Percentiles rank a stretch among this genome's conserved stretches.
Evolutionary conservation across 1,284 basidiomycete genomes (phyloP).

Genomic region (Boletus smithii): DNA sequence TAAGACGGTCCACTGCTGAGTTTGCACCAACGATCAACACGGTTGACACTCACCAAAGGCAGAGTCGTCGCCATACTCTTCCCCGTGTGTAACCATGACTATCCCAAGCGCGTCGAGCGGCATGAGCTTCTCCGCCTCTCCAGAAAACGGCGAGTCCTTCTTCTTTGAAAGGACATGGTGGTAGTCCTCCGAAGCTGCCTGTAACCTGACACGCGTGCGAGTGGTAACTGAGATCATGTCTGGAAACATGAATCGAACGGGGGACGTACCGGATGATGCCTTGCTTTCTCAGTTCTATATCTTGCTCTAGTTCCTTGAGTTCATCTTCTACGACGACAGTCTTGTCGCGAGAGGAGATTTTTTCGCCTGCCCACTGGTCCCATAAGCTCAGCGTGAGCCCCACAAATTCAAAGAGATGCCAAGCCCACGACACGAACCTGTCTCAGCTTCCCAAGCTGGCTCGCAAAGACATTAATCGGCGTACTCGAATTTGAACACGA

Average conservation of each 20-base stretch:
- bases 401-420: constrained; percentile 11
- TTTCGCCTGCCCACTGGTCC: constrained; percentile 69
- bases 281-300: constrained; percentile 63
- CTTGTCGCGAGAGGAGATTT: constrained; percentile 70
- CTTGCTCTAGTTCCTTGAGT: constrained; percentile 64
- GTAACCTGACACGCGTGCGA: constrained; percentile 44
- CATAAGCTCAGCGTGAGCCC: constrained; percentile 29
- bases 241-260: not conserved
- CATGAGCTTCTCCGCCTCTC: constrained; percentile 61
- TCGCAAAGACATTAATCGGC: not conserved
- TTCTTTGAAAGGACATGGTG: constrained; percentile 64
- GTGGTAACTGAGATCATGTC: constrained; percentile 1
- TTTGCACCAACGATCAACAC: not conserved
- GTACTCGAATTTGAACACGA: not conserved
- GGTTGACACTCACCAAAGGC: constrained; percentile 52
- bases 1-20: constrained; percentile 2
- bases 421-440: constrained; percentile 43
- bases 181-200: constrained; percentile 58
- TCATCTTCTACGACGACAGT: constrained; percentile 57
- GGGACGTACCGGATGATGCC: constrained; percentile 59
- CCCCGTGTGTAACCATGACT: constrained; percentile 83
- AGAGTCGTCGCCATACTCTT: constrained; percentile 73
- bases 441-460: constrained; percentile 61
- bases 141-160: constrained; percentile 55
- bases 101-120: constrained; percentile 77